Conservation (phyloP, 1,284 basidiomycete genomes). For the Rhodotorula mucilaginosa region DNA sequence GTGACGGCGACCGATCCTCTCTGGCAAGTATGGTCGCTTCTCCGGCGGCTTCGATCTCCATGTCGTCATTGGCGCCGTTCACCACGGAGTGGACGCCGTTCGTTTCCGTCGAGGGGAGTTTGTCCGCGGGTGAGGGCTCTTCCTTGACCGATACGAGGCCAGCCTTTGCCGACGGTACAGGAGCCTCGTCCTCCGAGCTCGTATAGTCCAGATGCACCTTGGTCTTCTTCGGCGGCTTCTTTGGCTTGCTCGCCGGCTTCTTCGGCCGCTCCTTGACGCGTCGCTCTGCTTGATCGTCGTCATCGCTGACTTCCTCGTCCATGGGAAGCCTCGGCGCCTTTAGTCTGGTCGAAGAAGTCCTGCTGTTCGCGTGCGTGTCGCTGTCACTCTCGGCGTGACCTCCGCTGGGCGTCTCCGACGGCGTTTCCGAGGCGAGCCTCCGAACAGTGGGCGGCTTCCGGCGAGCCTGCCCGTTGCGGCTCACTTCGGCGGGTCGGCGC, state of each 20-base stretch:
- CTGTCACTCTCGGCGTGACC: constrained; percentile 4
- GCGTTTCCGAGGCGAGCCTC: constrained; percentile 31
- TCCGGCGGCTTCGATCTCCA: constrained; percentile 20
- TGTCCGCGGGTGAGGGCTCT: constrained; percentile 9
- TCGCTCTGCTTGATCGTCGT: constrained; percentile 54
- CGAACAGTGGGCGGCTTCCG: not conserved
- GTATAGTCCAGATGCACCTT: constrained; percentile 42
- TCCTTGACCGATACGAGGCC: constrained; percentile 7
- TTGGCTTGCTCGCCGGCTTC: constrained; percentile 2
- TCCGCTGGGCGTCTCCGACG: constrained; percentile 22
- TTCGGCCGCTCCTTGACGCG: constrained; percentile 34
- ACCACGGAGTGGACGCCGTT: not conserved
- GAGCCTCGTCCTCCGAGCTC: constrained; percentile 46
- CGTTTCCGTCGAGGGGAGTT: not conserved
- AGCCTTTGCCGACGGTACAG: constrained; percentile 14
- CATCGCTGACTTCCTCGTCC: constrained; percentile 48
- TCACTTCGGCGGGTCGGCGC: not conserved
- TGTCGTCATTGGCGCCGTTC: not conserved
- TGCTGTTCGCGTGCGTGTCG: not conserved
- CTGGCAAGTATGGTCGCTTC: not conserved
- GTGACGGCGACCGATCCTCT: not conserved
- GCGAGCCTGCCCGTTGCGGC: not conserved
- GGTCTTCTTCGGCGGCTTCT: constrained; percentile 21
- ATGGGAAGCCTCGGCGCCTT: not conserved
- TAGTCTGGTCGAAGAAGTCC: not conserved